A percentile compares a stretch with the other conserved stretches of the same genome.
Conservation (phyloP, 306 rosid genomes). For the Gastrolobium villosum region DNA sequence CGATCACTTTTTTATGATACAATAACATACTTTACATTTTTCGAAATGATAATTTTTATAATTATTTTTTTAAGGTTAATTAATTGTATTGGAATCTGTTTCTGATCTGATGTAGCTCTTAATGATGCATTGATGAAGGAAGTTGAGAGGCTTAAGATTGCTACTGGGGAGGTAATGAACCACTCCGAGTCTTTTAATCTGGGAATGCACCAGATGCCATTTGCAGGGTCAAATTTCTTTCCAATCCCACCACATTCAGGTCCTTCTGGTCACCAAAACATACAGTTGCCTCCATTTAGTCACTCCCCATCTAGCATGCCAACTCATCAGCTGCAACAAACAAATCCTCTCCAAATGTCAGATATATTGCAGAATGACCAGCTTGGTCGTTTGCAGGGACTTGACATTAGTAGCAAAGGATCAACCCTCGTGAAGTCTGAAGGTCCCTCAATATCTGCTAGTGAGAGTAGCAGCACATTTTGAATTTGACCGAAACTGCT, state of each 20-base stretch:
- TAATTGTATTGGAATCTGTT: slow-evolving; percentile 29
- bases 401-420: slow-evolving; percentile 84
- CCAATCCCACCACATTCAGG: slow-evolving; percentile 69
- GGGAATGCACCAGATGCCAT: slow-evolving; percentile 87
- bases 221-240: slow-evolving; percentile 69
- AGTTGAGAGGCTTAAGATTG: slow-evolving; percentile 94
- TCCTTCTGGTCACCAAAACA: slow-evolving; percentile 66
- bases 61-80: slow-evolving; percentile 14
- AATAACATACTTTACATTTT: slow-evolving; percentile 21
- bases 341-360: slow-evolving; percentile 69
- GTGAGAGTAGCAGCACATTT: slow-evolving; percentile 89
- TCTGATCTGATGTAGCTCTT: slow-evolving; percentile 67
- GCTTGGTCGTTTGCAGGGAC: slow-evolving; percentile 91
- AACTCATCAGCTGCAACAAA: slow-evolving; percentile 68
- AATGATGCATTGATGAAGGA: slow-evolving; percentile 95
- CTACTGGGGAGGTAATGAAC: slow-evolving; percentile 88
- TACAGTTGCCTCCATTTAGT: slow-evolving; percentile 68
- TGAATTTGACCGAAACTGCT: slow-evolving; percentile 66
- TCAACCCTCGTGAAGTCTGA: slow-evolving; percentile 75
- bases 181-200: slow-evolving; percentile 78
- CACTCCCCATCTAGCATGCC: slow-evolving; percentile 64
- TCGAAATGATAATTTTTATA: neutral
- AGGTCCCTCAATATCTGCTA: slow-evolving; percentile 88
- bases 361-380: slow-evolving; percentile 85
- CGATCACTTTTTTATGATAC: slow-evolving; percentile 31